Conservation (phyloP, 305 asterid species). For the Solanum aculeatissimum region DNA sequence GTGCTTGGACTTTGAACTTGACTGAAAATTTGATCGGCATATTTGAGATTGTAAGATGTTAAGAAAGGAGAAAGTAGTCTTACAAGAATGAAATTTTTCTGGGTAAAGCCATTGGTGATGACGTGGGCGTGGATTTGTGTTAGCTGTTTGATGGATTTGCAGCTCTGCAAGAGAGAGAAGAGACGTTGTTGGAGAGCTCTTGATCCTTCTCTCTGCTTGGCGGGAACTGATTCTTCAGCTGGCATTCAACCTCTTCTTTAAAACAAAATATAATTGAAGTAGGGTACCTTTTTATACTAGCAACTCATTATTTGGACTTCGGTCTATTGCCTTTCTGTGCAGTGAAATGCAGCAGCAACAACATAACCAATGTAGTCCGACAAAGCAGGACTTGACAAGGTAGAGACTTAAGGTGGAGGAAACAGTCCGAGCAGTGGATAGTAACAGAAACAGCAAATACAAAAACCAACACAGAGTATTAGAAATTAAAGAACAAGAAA, state of each 20-base stretch:
- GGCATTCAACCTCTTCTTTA: slow-evolving; percentile 19
- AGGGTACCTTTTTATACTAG: not conserved
- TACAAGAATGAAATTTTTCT: slow-evolving; percentile 56
- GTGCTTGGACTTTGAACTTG: slow-evolving; percentile 43
- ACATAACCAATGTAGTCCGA: not conserved
- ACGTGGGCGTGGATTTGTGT: slow-evolving; percentile 55
- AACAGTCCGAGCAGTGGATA: too few species aligned
- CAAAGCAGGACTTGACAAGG: not conserved
- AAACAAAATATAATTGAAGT: not conserved
- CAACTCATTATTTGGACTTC: not conserved
- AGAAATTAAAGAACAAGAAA: not conserved
- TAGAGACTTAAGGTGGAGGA: too few species aligned
- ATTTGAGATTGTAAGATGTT: slow-evolving; percentile 19
- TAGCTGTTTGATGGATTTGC: slow-evolving; percentile 33
- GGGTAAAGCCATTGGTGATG: slow-evolving; percentile 35
- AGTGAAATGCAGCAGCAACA: too few species aligned
- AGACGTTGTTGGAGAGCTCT: slow-evolving; percentile 45
- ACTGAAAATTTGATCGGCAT: slow-evolving; percentile 42
- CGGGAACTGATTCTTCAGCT: slow-evolving; percentile 24
- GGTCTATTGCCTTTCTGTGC: not conserved
- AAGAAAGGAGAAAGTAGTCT: slow-evolving; percentile 41
- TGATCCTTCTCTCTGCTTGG: slow-evolving; percentile 9
- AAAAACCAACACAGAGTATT: too few species aligned
- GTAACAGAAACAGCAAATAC: too few species aligned
- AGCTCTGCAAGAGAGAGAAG: slow-evolving; percentile 37